These are phyloP conservation scores for Jacaranda mimosifolia DNA, from an alignment of 257 asterid genomes.

Conservation along the genomic window DNA sequence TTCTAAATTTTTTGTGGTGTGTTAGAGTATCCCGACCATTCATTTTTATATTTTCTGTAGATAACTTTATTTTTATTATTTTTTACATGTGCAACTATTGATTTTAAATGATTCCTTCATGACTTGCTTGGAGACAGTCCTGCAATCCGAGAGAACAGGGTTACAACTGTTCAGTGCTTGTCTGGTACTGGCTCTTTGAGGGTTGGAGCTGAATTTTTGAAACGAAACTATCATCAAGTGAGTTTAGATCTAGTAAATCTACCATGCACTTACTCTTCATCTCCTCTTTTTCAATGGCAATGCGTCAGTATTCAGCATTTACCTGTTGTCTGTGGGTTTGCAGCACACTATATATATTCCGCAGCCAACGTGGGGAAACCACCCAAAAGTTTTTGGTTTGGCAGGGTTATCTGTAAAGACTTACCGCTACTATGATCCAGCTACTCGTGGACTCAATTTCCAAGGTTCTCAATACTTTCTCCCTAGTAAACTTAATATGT, in stretches of 20 bases:
- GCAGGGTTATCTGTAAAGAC: constrained; percentile 90
- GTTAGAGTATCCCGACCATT: not conserved
- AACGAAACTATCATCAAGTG: constrained; percentile 87
- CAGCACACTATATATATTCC: constrained; percentile 91
- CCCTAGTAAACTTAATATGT: constrained; percentile 13
- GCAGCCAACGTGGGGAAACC: constrained; percentile 99
- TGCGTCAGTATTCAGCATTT: constrained; percentile 25
- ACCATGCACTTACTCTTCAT: constrained; percentile 13
- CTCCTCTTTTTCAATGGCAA: constrained; percentile 7
- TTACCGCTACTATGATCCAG: constrained; percentile 92
- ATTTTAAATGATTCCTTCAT: constrained; percentile 23
- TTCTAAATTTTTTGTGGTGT: not conserved
- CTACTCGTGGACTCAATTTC: constrained; percentile 92
- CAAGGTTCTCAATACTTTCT: constrained; percentile 60
- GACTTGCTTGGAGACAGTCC: constrained; percentile 65
- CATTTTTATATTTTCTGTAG: not conserved
- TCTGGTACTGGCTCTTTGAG: constrained; percentile 99
- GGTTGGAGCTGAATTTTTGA: constrained; percentile 96
- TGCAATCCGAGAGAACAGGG: constrained; percentile 89
- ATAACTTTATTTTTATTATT: not conserved
- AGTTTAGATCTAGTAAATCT: constrained; percentile 29
- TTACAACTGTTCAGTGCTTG: constrained; percentile 96
- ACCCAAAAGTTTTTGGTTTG: constrained; percentile 80
- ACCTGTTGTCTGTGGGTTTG: constrained; percentile 30
- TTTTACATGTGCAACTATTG: constrained; percentile 3